A percentile compares a stretch with the other conserved stretches of the same genome.
phyloP scores from a whole-genome alignment of 129 eudicot genomes.

The Sambucus nigra region DNA sequence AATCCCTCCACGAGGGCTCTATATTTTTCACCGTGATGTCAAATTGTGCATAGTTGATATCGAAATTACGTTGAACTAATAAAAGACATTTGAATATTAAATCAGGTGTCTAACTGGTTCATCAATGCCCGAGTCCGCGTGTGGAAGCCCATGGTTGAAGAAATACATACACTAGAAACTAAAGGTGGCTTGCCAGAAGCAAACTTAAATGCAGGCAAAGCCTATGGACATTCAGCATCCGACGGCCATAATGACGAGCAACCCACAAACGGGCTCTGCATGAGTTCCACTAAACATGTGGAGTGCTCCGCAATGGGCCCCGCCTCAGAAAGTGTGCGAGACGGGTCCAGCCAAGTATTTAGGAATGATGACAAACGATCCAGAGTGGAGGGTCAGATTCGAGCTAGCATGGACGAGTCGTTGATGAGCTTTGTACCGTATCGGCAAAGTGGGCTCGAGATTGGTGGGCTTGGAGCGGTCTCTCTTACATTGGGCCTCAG shows the following conservation, averaged over 20 bases:
- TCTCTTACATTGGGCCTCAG: conserved; percentile 77
- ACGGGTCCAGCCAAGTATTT: conserved; percentile 18
- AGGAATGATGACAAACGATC: conserved; percentile 62
- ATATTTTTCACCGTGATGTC: too few species aligned
- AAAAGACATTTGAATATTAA: background rate
- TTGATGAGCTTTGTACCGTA: conserved; percentile 40
- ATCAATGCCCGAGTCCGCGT: conserved; percentile 77
- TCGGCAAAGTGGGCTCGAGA: conserved; percentile 41
- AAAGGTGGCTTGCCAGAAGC: conserved; percentile 40
- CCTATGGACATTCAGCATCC: conserved; percentile 13
- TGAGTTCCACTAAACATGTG: conserved; percentile 17
- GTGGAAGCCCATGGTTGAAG: conserved; percentile 96
- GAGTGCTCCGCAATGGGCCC: conserved; percentile 26
- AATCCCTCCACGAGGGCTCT: too few species aligned
- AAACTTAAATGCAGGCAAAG: conserved; percentile 18
- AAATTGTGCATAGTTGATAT: too few species aligned
- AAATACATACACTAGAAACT: conserved; percentile 71
- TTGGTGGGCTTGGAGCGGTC: conserved; percentile 57
- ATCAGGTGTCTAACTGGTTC: conserved; percentile 83
- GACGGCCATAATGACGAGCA: conserved; percentile 16
- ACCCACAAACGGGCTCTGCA: conserved; percentile 4
- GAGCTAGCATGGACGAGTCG: conserved; percentile 36
- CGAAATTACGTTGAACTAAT: too few species aligned
- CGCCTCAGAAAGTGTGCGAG: conserved; percentile 10
- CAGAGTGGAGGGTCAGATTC: conserved; percentile 34